Percentiles rank a stretch among this genome's conserved stretches.
Evolutionary conservation across 257 asterid species (phyloP).

Genomic region (Striga asiatica): DNA sequence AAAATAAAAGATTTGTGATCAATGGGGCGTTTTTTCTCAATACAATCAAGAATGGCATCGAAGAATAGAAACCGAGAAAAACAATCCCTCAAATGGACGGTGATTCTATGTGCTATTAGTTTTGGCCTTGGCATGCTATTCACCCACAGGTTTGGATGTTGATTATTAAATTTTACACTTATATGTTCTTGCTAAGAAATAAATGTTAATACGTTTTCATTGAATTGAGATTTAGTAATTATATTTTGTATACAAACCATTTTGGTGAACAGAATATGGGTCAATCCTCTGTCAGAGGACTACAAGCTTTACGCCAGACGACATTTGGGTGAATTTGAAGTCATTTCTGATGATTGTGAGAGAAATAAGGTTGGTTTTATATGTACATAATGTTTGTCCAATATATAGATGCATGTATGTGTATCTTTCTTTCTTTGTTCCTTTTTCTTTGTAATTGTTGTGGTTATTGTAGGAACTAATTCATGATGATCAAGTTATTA

Average conservation of each 20-base stretch:
- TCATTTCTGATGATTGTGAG: conserved; percentile 27
- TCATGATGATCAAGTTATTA: conserved; percentile 34
- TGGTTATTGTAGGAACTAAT: conserved; percentile 16
- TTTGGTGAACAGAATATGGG: conserved; percentile 36
- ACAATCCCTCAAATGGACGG: conserved; percentile 37
- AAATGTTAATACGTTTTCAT: neutral
- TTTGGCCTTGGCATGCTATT: conserved; percentile 52
- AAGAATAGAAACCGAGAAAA: conserved; percentile 31
- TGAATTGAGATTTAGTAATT: too few relatives aligned
- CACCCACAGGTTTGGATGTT: conserved; percentile 35
- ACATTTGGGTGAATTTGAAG: conserved; percentile 20
- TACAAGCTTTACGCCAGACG: conserved; percentile 19
- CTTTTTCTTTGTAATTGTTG: neutral
- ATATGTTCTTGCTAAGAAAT: too few relatives aligned
- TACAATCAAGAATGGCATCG: conserved; percentile 17
- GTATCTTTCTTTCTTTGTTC: neutral
- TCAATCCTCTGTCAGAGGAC: conserved; percentile 24
- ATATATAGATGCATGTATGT: too few relatives aligned
- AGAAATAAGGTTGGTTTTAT: conserved; percentile 23
- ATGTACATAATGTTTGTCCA: neutral
- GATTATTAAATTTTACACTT: neutral
- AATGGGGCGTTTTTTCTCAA: neutral
- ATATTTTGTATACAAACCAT: neutral
- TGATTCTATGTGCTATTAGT: conserved; percentile 39
- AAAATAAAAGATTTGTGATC: neutral